These are phyloP conservation scores for Bombardia bombarda DNA, from an alignment of 495 filamentous ascomycete species.

Conservation along the genomic window DNA sequence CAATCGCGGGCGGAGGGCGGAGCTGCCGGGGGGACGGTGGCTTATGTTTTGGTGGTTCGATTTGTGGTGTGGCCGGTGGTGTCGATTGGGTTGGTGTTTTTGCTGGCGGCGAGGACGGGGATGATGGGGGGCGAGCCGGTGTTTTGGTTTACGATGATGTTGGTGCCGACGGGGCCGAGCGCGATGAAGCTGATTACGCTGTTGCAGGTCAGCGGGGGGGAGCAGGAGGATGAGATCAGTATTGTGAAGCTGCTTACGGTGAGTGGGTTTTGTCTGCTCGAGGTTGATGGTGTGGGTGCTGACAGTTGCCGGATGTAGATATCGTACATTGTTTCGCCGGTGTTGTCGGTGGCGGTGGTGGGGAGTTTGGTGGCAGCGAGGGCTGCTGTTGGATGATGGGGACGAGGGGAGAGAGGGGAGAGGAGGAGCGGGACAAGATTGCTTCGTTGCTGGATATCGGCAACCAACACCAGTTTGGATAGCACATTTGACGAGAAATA, in stretches of 20 bases:
- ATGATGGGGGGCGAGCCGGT: constrained; percentile 58
- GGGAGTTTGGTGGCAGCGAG: neutral
- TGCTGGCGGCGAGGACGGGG: constrained; percentile 50
- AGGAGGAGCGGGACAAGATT: too few species aligned
- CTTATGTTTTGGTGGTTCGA: constrained; percentile 39
- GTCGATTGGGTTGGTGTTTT: constrained; percentile 54
- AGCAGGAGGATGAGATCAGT: constrained; percentile 54
- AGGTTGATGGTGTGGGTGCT: neutral
- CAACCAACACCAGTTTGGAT: too few species aligned
- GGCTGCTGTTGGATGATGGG: too few species aligned
- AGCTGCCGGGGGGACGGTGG: constrained; percentile 43
- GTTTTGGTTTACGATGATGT: constrained; percentile 69
- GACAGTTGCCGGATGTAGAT: neutral
- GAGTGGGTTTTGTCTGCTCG: constrained; percentile 11
- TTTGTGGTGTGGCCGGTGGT: constrained; percentile 22
- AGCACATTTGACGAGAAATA: too few species aligned
- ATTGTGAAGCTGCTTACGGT: constrained; percentile 66
- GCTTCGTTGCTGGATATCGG: too few species aligned
- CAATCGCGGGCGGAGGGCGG: neutral
- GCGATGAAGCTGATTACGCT: constrained; percentile 62
- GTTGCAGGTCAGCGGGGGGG: constrained; percentile 54
- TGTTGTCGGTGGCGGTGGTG: neutral
- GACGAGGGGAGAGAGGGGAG: too few species aligned
- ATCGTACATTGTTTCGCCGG: neutral
- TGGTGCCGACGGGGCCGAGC: constrained; percentile 67